These are phyloP conservation scores for Lotus japonicus DNA, from an alignment of 306 rosid species.

Conservation along the genomic window DNA sequence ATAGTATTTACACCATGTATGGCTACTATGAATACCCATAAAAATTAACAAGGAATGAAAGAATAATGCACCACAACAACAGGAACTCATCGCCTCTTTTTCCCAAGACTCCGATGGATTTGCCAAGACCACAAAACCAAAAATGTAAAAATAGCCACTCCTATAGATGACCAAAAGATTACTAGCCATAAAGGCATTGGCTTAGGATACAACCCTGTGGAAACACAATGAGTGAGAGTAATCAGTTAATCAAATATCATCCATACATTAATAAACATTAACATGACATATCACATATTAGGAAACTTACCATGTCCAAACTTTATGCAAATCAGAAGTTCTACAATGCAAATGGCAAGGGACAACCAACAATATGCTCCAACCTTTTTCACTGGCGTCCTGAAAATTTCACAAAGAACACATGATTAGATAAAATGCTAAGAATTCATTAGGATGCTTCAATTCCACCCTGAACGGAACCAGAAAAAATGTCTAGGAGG, in stretches of 20 bases:
- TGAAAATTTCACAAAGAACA: constrained; percentile 28
- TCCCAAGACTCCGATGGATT: constrained; percentile 50
- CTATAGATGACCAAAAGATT: constrained; percentile 59
- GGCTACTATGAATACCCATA: constrained; percentile 35
- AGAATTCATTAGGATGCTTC: background rate
- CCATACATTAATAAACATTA: background rate
- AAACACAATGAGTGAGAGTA: background rate
- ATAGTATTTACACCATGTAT: constrained; percentile 63
- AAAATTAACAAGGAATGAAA: constrained; percentile 55
- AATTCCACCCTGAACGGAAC: background rate
- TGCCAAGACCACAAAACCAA: constrained; percentile 79
- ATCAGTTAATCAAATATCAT: background rate
- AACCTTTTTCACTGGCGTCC: constrained; percentile 88
- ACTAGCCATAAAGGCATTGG: constrained; percentile 88
- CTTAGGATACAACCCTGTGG: constrained; percentile 78
- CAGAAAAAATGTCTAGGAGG: too few species aligned
- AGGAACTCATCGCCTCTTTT: constrained; percentile 57
- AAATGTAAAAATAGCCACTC: constrained; percentile 45
- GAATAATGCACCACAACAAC: constrained; percentile 36
- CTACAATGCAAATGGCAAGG: constrained; percentile 88
- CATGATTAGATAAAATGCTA: constrained; percentile 1
- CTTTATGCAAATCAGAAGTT: constrained; percentile 95
- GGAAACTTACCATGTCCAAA: constrained; percentile 73
- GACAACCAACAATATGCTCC: constrained; percentile 99
- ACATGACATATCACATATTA: background rate